A percentile compares a stretch with the other conserved stretches of the same genome.
phyloP scores from a whole-genome alignment of 169 alveolate species.

The Cryptosporidium ryanae region DNA sequence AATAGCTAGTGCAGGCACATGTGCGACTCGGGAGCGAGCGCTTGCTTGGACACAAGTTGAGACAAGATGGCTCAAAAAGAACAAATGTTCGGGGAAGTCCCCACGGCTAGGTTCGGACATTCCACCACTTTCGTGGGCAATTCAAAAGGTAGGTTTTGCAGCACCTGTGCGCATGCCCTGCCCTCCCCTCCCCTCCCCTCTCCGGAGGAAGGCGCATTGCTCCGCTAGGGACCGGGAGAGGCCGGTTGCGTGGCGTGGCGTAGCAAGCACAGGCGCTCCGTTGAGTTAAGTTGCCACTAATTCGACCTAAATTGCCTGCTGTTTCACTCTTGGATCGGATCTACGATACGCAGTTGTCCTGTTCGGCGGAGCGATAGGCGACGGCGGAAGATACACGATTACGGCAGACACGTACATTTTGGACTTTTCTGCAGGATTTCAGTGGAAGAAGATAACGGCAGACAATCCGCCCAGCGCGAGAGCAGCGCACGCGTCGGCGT shows the following conservation, averaged over 20 bases:
- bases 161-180: background rate
- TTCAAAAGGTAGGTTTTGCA: conserved; percentile 78
- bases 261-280: no score
- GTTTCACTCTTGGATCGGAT: no score
- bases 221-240: no score
- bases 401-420: conserved; percentile 95
- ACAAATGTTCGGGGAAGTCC: conserved; percentile 89
- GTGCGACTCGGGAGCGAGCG: no score
- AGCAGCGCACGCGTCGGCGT: conserved; percentile 99
- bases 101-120: conserved; percentile 97
- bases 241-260: no score
- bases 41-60: background rate
- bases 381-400: conserved; percentile 95
- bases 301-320: no score
- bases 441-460: conserved; percentile 90
- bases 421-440: conserved; percentile 86
- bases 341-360: conserved; percentile 80
- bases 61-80: conserved; percentile 59
- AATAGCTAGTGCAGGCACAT: no score
- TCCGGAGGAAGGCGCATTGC: no score
- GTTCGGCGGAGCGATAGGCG: conserved; percentile 97
- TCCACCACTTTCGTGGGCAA: conserved; percentile 93
- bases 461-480: conserved; percentile 96
- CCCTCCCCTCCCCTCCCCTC: background rate
- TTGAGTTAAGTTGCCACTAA: no score